These are phyloP conservation scores for Didymella pomorum DNA, from an alignment of 2,329 filamentous ascomycete species.

Conservation along the genomic window DNA sequence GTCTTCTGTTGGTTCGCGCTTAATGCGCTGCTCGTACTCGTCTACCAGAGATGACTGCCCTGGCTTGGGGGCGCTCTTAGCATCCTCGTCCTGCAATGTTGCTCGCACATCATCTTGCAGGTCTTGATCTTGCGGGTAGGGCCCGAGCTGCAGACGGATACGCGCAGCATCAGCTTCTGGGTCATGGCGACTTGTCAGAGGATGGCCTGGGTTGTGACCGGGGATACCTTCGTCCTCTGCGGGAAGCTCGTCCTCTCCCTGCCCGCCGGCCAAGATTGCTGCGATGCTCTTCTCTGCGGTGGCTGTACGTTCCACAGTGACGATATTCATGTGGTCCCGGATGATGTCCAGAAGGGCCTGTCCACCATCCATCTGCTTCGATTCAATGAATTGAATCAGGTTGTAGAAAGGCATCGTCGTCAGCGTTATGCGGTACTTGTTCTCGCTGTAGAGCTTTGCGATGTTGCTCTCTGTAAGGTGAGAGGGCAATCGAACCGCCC, in stretches of 20 bases:
- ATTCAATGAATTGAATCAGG: conserved; percentile 86
- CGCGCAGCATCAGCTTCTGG: conserved; percentile 61
- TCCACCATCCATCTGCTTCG: conserved; percentile 83
- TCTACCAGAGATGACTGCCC: conserved; percentile 81
- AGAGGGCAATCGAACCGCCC: conserved; percentile 75
- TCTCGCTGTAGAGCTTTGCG: conserved; percentile 82
- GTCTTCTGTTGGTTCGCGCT: conserved; percentile 88
- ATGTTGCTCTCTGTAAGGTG: conserved; percentile 79
- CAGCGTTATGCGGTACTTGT: conserved; percentile 90
- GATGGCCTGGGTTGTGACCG: conserved; percentile 71
- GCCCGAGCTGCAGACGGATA: conserved; percentile 75
- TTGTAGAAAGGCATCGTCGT: conserved; percentile 84
- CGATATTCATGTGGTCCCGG: conserved; percentile 65
- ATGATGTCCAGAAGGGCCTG: conserved; percentile 79
- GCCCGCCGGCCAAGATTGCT: conserved; percentile 64
- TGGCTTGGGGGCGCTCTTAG: conserved; percentile 72
- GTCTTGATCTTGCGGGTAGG: conserved; percentile 82
- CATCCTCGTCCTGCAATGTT: conserved; percentile 85
- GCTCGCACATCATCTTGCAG: conserved; percentile 85
- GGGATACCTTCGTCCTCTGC: conserved; percentile 74
- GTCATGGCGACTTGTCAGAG: conserved; percentile 66
- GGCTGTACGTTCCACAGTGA: conserved; percentile 64
- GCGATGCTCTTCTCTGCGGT: conserved; percentile 67
- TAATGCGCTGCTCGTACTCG: conserved; percentile 86
- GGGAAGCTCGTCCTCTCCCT: conserved; percentile 64